phyloP scores from a whole-genome alignment of 2,329 filamentous ascomycete species.

The Massarina eburnea region DNA sequence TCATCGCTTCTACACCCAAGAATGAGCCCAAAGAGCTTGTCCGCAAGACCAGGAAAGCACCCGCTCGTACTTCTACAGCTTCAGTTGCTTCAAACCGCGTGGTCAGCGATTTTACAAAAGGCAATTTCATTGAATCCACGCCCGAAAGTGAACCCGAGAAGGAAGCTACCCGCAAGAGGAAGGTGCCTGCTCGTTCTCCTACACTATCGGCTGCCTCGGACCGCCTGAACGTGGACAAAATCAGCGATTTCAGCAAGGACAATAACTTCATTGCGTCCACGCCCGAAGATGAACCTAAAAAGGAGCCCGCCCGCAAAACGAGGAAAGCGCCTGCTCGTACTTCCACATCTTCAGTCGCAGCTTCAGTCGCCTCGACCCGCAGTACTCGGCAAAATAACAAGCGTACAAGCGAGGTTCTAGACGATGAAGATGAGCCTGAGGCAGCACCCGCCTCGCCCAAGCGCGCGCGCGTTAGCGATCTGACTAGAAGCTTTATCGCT shows the following conservation, averaged over 20 bases:
- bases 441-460: conserved; percentile 4
- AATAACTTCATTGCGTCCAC: too few relatives aligned
- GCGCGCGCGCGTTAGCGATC: conserved; percentile 9
- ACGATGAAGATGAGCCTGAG: conserved; percentile 5
- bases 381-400: conserved; percentile 19
- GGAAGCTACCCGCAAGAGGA: not conserved
- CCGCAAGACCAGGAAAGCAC: conserved; percentile 3
- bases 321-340: conserved; percentile 3
- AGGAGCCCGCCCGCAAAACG: not conserved
- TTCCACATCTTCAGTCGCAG: conserved; percentile 4
- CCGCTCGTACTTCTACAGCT: conserved; percentile 6
- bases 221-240: conserved; percentile 4
- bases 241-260: too few relatives aligned
- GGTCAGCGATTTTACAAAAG: conserved; percentile 11
- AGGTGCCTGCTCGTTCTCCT: not conserved
- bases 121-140: conserved; percentile 2
- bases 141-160: not conserved
- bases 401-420: conserved; percentile 19
- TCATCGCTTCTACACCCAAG: not conserved
- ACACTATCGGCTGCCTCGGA: not conserved
- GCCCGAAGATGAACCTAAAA: too few relatives aligned
- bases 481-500: conserved; percentile 6
- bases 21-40: conserved; percentile 2
- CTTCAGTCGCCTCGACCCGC: conserved; percentile 9
- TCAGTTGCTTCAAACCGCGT: conserved; percentile 7